A percentile compares a stretch with the other conserved stretches of the same genome.
Conservation (phyloP, 2,329 filamentous ascomycete genomes). For the Phoma herbarum region DNA sequence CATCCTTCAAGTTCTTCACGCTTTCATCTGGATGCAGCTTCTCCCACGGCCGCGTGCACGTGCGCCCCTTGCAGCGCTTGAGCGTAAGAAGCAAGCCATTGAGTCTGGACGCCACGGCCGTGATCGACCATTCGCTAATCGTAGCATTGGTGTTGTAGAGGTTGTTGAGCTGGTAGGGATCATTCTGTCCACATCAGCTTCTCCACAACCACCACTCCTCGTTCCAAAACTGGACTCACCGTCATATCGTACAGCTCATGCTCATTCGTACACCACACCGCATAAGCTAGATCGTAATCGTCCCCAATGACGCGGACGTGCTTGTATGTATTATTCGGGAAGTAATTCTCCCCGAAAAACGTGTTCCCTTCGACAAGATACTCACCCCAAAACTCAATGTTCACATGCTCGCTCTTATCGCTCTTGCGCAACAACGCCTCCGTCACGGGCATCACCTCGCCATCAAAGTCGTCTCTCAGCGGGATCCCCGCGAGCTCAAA, state of each 20-base stretch:
- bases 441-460: constrained; percentile 47
- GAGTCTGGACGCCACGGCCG: constrained; percentile 43
- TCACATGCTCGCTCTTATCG: constrained; percentile 49
- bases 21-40: constrained; percentile 63
- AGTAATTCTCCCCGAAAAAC: constrained; percentile 14
- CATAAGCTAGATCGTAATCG: constrained; percentile 70
- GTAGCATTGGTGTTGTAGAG: constrained; percentile 40
- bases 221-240: constrained; percentile 49
- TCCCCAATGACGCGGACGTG: constrained; percentile 63
- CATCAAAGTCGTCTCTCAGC: constrained; percentile 49
- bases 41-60: constrained; percentile 66
- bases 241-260: constrained; percentile 72
- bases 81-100: constrained; percentile 68
- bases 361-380: constrained; percentile 38
- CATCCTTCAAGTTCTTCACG: constrained; percentile 62
- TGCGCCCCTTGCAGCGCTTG: constrained; percentile 66
- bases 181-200: constrained; percentile 32
- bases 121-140: constrained; percentile 22
- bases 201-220: background rate
- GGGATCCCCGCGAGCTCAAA: constrained; percentile 47
- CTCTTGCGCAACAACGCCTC: constrained; percentile 1
- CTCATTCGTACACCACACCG: constrained; percentile 75
- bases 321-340: constrained; percentile 68
- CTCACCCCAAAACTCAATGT: constrained; percentile 54
- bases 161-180: constrained; percentile 41